Evolutionary conservation across 2,329 filamentous ascomycete genomes (phyloP).

Genomic region (Pestalotiopsis sp.): DNA sequence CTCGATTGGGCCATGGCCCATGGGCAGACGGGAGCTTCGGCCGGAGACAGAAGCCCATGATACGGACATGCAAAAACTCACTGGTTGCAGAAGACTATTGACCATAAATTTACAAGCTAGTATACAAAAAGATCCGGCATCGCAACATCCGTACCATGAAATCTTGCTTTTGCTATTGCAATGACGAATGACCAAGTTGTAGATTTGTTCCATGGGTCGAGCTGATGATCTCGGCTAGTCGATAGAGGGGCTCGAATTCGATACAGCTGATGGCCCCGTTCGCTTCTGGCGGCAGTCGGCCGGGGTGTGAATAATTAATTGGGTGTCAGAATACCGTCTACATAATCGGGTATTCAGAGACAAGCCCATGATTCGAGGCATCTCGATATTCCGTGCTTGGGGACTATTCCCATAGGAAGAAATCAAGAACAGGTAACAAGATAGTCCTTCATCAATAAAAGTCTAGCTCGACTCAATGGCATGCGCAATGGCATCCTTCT

Average conservation of each 20-base stretch:
- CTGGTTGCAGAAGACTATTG: not conserved
- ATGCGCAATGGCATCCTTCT: constrained; percentile 5
- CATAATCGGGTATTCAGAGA: not conserved
- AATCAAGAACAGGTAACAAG: not conserved
- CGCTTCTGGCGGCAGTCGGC: not conserved
- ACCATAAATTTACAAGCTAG: not conserved
- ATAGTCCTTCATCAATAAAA: not conserved
- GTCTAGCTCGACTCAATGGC: constrained; percentile 7
- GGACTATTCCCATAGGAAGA: too few species aligned
- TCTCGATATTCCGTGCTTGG: too few species aligned
- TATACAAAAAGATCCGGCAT: not conserved
- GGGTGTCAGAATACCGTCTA: not conserved
- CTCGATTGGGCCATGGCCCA: not conserved
- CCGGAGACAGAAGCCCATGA: not conserved
- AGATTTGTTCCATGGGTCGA: not conserved
- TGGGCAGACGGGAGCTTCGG: not conserved
- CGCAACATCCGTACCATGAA: not conserved
- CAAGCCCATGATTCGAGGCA: not conserved
- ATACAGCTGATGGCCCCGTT: not conserved
- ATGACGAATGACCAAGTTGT: not conserved
- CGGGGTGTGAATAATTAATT: not conserved
- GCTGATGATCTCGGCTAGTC: not conserved
- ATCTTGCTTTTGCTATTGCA: not conserved
- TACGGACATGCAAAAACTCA: not conserved
- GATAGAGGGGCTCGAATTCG: not conserved